Evolutionary conservation across 208 protist species (phyloP).

Genomic region (Vickermania ingenoplastis): DNA sequence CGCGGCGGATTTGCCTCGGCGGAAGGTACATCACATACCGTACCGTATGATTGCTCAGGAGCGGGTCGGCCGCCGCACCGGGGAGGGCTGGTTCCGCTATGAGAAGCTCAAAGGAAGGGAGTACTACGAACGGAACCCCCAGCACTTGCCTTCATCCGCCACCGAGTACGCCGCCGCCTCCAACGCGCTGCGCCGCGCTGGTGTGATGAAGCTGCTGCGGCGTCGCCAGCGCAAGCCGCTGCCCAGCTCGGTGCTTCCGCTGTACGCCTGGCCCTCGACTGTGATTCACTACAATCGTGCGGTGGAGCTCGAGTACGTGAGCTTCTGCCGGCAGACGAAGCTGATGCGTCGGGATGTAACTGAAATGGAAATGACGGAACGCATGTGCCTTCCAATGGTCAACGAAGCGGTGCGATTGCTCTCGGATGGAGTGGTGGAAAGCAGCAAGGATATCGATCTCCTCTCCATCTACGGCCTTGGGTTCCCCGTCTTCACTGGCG

Average conservation of each 20-base stretch:
- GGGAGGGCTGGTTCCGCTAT: constrained; percentile 36
- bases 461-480: constrained; percentile 70
- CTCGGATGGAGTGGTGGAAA: constrained; percentile 50
- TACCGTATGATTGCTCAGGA: constrained; percentile 10
- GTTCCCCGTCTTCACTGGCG: constrained; percentile 79
- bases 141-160: background rate
- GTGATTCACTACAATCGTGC: constrained; percentile 34
- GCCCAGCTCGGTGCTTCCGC: background rate
- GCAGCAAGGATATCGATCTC: constrained; percentile 80
- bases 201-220: constrained; percentile 10
- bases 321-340: constrained; percentile 33
- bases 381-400: constrained; percentile 75
- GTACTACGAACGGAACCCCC: background rate
- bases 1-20: background rate
- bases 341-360: constrained; percentile 52
- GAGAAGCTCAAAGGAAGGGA: constrained; percentile 3
- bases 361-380: constrained; percentile 80
- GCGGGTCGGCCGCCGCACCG: constrained; percentile 33
- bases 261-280: background rate
- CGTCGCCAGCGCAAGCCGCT: background rate
- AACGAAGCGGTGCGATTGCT: constrained; percentile 88
- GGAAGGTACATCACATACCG: background rate
- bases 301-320: constrained; percentile 41
- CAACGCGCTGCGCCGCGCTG: constrained; percentile 8
- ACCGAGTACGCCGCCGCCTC: background rate